Conservation (phyloP, 345 rosid species). For the Combretum micranthum region DNA sequence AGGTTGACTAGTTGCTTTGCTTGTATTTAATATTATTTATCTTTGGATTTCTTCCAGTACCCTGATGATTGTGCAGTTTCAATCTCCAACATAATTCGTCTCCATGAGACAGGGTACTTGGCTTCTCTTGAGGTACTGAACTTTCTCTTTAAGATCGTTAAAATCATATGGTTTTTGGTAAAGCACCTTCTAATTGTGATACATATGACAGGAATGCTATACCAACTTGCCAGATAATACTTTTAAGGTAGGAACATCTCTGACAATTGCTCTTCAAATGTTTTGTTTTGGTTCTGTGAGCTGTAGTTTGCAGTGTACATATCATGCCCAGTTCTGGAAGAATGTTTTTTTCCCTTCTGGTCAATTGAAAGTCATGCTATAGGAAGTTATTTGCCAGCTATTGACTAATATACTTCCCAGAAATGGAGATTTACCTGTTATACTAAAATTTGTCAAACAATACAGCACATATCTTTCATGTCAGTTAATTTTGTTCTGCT, state of each 20-base stretch:
- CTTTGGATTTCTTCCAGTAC: constrained; percentile 37
- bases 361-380: no score
- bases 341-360: no score
- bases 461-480: no score
- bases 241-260: constrained; percentile 56
- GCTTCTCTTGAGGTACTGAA: constrained; percentile 73
- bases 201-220: constrained; percentile 63
- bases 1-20: no score
- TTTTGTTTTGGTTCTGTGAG: background rate
- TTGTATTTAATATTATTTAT: background rate
- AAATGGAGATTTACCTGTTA: no score
- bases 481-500: no score
- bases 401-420: no score
- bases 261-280: background rate
- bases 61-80: constrained; percentile 78
- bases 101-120: constrained; percentile 87
- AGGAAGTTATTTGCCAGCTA: no score
- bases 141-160: background rate
- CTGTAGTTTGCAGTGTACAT: no score
- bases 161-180: background rate
- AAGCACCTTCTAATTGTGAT: constrained; percentile 3
- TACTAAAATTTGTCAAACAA: no score
- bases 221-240: constrained; percentile 89
- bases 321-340: no score
- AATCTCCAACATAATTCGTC: constrained; percentile 60